Evolutionary conservation across 805 yeast species (phyloP), one percentile per base, ranked within the genome.

Genomic region (Torulaspora quercuum): DNA sequence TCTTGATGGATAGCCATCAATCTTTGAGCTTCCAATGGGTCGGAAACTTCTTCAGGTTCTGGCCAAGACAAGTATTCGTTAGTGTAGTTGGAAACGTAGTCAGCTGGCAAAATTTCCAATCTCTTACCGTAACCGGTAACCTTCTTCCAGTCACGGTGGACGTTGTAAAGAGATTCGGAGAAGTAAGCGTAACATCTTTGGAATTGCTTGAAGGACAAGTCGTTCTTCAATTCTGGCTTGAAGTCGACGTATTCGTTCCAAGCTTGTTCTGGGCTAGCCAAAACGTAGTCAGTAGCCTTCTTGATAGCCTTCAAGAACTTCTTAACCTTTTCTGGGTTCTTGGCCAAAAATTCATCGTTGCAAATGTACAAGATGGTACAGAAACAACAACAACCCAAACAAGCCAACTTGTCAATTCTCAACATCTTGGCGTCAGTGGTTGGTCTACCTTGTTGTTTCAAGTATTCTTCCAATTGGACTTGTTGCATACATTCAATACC

Each of bases 401-500:
- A 75, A 14, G 79, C 79, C 48, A 73, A 60, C 47, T 65, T 63
- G 51, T 74, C 79, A 48, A 74, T 74, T 61, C 79, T 65, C 50
- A 74, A 59, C 79, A 74, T 74, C 49, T 72, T 68, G 38, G 73
- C 78, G 27, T 70, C 77, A 29, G 58, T 50, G 22, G 60, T 54
- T 19, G 69, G 67, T 49, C 69, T 64, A 12, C 75, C 75, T 42
- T 65, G 59, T 15, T 53, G 39, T 46, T 61, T 61, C 45, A 68
- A 63, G 55, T 69, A 69, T 44, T 72, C 76, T 51, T 73, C 78
- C 48, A 74, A 63, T 51, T 74, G 75, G 31, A 74, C 79, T 56
- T 73, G 78, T 53, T 74, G 79, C 54, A 74, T 71, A 57, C 77
- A 73, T 52, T 74, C 79, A 39, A 74, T 71, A 49, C 79, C 79